Conservation (phyloP, 192 early-diverging fungal genomes). For the Lunasporangiospora selenospora region DNA sequence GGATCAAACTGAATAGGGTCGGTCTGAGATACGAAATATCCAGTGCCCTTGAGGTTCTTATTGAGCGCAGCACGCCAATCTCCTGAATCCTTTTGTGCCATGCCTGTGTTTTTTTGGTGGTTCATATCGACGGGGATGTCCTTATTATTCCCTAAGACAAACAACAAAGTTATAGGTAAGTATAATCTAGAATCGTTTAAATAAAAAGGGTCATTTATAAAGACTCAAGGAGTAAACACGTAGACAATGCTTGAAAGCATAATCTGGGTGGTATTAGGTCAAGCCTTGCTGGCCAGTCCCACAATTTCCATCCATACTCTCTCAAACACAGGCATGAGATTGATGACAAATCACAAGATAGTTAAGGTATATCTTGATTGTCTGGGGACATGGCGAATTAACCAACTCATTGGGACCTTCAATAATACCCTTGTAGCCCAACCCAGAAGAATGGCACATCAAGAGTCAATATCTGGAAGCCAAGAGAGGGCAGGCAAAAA, state of each 20-base stretch:
- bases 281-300: slow-evolving; percentile 15
- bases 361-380: slow-evolving; percentile 5
- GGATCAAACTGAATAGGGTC: not conserved
- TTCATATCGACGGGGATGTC: not conserved
- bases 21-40: slow-evolving; percentile 3
- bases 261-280: slow-evolving; percentile 6
- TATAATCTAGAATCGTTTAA: not conserved
- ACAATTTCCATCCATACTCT: slow-evolving; percentile 11
- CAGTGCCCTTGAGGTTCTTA: not conserved
- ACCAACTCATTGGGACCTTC: slow-evolving; percentile 9
- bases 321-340: slow-evolving; percentile 1
- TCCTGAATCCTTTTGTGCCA: not conserved
- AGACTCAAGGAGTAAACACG: slow-evolving; percentile 1
- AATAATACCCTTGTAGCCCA: slow-evolving; percentile 1
- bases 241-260: not conserved
- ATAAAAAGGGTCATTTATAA: not conserved
- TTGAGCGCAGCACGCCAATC: slow-evolving; percentile 3
- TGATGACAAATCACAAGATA: slow-evolving; percentile 9
- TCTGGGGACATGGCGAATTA: slow-evolving; percentile 15
- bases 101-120: not conserved
- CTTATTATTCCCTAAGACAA: not conserved
- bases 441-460: not conserved
- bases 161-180: not conserved
- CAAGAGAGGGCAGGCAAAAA: slow-evolving; percentile 18
- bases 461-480: slow-evolving; percentile 3